Evolutionary conservation across 805 yeast genomes (phyloP), one percentile per base, ranked within the genome.

Genomic region (Candida nanaspora): DNA sequence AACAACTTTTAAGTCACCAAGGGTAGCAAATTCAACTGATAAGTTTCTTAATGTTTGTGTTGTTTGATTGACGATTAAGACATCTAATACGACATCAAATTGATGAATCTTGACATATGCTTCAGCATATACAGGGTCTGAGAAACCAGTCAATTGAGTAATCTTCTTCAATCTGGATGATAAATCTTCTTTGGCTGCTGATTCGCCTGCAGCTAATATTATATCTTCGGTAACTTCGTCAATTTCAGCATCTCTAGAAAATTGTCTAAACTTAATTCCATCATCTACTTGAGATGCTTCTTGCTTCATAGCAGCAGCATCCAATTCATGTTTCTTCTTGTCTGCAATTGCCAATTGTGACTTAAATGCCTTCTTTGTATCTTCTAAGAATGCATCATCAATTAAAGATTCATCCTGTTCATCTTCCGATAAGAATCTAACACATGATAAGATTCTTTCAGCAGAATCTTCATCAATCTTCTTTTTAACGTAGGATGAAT

Each of bases 111-210:
- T 86, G 50, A 93, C 86, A 56, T 84, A 86, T 0, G 97, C 98
- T 66, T 93, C 99, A 6, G 96, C 98, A 60, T 93, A 93, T 27
- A 93, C 94, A 18, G 98, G 95, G 61, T 93, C 99, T 0, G 96
- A 85, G 63, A 88, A 93, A 15, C 99, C 99, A n/a, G 98, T 91
- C 50, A 93, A 74, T 59, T 86, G 98, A 38, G 87, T 80, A 53
- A 94, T 85, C 62, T 86, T 88, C 62, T 79, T 83, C 56, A 93
- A 74, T 64, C 86, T 83, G 1, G 96, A 87, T 6, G 85, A 69
- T 46, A 80, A 66, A 37, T 78, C 76, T 52, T 75, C 84, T 46
- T 69, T 69, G 48, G 72, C 75, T 6, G 72, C 61, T 25, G 70
- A 66, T 22, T 70, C 65, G 28, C 70, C 74, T 6, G 75, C 60